Base-by-base conservation (phyloP, 495 filamentous ascomycete genomes). In the Cudoniella acicularis region DNA sequence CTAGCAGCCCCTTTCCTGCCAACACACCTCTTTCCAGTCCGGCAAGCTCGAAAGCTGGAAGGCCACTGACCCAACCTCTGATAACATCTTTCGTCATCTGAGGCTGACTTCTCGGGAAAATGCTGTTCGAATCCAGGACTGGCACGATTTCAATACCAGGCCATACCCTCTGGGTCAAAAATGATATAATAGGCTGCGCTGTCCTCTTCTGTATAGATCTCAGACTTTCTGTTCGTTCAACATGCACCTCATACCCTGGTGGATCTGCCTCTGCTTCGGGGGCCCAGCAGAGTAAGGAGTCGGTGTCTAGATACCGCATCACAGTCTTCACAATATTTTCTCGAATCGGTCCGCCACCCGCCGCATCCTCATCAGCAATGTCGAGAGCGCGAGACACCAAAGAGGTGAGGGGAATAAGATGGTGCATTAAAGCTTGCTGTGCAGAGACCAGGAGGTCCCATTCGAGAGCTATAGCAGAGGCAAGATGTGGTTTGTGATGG, bases 261-360 rank as follows among this genome's bases (percentile, higher is more conserved):
- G 63, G 60, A 24, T 62, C 63, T 13, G 74, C 61, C 16, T 67
- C 67, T 23, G 75, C 71, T 63, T 87, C 87, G 2, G 88, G 88
- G 20, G 89, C 90, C 87, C 89, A 93, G 77, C 94, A 98, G 10
- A 98, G 82, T n/a, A 97, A 74, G 0, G 90, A 92, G 71, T 98
- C 94, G 0, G 94, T 98, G 56, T 92, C 84, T 6, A 98, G 77
- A 70, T 98, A 97, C 9, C 88, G 82, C 79, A 98, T 81, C 30
- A 91, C 72, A 49, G 83, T 88, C 10, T 67, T 74, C 18, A 87
- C 71, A 13, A 96, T 86, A 27, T 79, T 75, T 0, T 78, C 64
- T 42, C 92, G 77, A 27, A 80, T 64, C 2, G 26, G 75, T 73
- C 6, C 70, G 60, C 18, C 67, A 49, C 41, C 45, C 55, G 18